Evolutionary conservation across 495 filamentous ascomycete genomes (phyloP), one percentile per base, ranked within the genome.

Genomic region (Penicilliopsis zonata): DNA sequence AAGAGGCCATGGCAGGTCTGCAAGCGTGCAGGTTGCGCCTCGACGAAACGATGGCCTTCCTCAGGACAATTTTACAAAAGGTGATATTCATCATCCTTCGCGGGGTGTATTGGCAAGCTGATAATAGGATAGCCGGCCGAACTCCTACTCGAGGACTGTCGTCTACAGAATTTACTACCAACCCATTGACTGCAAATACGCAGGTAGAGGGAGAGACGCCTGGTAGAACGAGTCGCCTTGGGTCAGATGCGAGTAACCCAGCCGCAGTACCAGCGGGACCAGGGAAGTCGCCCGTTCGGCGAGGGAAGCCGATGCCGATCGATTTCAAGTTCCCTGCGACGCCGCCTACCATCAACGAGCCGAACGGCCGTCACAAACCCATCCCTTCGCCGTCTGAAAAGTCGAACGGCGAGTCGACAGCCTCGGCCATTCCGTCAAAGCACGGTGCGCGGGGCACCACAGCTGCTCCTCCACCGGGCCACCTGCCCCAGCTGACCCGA

Each of bases 1-100:
- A 16, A 72, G 72, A 45, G 69, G 74, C 2, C 86, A 94, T 69
- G 76, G 69, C 13, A 70, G 86, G 27, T 86, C 86, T 32, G 77
- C 83, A 3, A 94, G 86, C 61, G 60, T 94, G 34, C 86, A 94
- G 49, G 75, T 86, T 34, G 42, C 74, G 18, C 74, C 85, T 5
- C 67, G 68, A 30, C 65, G 71, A 40, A 52, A 55, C 40, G 61
- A 62, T 30, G 55, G 63, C 23, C 50, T n/a, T n/a, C n/a, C 60
- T 30, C 57, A 61, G 30, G 59, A 63, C 23, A 37, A 43, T 13
- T 41, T 42, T 17, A 33, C 40, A 18, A 65, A 63, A 60, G 61
- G 70, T 72, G 65, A 10, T 31, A 3, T 21, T 8, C 12, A 25
- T 16, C 7, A 30, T 30, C 13, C 3, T 4, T 31, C 9, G 17